Percentiles rank a stretch among this genome's conserved stretches.
Conservation (phyloP, 176 grass and related monocot genomes). For the Zea luxurians region DNA sequence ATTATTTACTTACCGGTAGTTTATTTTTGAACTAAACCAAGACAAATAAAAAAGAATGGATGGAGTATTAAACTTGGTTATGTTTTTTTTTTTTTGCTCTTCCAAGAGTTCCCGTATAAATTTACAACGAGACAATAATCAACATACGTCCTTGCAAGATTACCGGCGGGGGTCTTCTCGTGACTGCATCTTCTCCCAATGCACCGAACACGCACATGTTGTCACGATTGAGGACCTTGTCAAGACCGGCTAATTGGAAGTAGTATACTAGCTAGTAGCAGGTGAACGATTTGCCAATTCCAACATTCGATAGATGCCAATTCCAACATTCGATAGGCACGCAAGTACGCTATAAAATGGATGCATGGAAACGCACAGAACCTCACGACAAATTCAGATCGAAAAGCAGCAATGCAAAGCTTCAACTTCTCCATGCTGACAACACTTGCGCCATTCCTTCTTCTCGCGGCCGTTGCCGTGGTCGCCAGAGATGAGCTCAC, state of each 20-base stretch:
- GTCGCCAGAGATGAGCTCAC: neutral
- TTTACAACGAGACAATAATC: too few species aligned
- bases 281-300: neutral
- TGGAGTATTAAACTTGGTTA: too few species aligned
- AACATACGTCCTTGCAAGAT: too few species aligned
- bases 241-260: constrained; percentile 6
- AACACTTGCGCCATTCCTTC: neutral
- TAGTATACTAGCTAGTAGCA: neutral
- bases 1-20: too few species aligned
- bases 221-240: neutral
- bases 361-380: neutral
- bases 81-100: too few species aligned
- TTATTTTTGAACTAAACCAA: too few species aligned
- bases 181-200: neutral
- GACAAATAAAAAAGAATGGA: too few species aligned
- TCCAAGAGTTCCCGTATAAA: too few species aligned
- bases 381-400: neutral
- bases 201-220: neutral
- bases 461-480: neutral
- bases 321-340: neutral
- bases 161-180: too few species aligned
- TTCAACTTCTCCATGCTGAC: neutral
- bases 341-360: neutral
- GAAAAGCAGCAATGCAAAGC: constrained; percentile 15
- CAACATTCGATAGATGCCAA: neutral